Conservation (phyloP, 768 basidiomycete species). For the Exidia glandulosa region DNA sequence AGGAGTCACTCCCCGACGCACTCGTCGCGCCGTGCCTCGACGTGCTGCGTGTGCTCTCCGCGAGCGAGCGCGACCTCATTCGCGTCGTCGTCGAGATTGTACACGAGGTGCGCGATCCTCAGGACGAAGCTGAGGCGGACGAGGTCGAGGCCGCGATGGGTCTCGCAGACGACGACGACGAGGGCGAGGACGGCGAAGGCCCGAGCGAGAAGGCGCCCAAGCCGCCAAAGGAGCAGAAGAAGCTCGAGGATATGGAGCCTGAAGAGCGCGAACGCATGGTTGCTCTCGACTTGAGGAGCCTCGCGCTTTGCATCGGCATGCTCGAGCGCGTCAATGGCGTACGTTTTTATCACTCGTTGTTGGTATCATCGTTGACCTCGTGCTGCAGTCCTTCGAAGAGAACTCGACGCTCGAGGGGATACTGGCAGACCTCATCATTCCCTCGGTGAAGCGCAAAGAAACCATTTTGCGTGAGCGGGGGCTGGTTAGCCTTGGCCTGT, state of each 20-base stretch:
- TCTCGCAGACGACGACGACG: background rate
- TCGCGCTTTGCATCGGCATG: slow-evolving; percentile 70
- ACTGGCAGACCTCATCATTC: slow-evolving; percentile 76
- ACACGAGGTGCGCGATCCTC: slow-evolving; percentile 59
- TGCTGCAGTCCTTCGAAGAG: slow-evolving; percentile 43
- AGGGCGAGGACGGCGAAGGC: slow-evolving; percentile 4
- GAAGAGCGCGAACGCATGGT: slow-evolving; percentile 52
- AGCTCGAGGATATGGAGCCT: slow-evolving; percentile 34
- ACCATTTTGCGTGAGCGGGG: slow-evolving; percentile 71
- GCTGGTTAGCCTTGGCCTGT: slow-evolving; percentile 67
- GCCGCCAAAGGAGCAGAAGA: slow-evolving; percentile 8
- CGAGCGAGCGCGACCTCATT: slow-evolving; percentile 75
- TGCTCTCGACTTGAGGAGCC: slow-evolving; percentile 59
- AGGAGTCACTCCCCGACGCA: slow-evolving; percentile 53
- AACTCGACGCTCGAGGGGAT: slow-evolving; percentile 60
- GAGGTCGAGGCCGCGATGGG: slow-evolving; percentile 16
- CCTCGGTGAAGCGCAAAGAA: slow-evolving; percentile 83
- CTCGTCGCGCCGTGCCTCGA: slow-evolving; percentile 73
- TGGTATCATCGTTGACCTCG: background rate
- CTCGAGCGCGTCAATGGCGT: slow-evolving; percentile 81
- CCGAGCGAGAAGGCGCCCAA: too few species aligned
- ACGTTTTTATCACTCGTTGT: slow-evolving; percentile 16
- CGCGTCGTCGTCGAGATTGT: slow-evolving; percentile 82
- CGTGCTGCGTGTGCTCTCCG: slow-evolving; percentile 59
- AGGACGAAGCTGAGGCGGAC: slow-evolving; percentile 27